A percentile compares a stretch with the other conserved stretches of the same genome.
Evolutionary conservation across 176 grass and related monocot genomes (phyloP).

Genomic region (Eragrostis curvula): DNA sequence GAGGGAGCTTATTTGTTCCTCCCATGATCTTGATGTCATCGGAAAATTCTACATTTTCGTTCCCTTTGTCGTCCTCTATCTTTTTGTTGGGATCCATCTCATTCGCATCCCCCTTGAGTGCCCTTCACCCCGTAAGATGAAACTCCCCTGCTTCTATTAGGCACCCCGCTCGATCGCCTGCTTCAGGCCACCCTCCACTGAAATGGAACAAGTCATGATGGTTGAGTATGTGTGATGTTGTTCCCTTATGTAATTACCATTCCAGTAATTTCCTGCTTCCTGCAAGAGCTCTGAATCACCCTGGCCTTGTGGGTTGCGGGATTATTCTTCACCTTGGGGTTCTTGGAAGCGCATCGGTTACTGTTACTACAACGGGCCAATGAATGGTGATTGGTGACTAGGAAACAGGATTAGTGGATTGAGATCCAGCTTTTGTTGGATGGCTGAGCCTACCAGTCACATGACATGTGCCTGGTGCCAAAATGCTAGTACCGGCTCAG

Average conservation of each 20-base stretch:
- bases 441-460: too few species aligned
- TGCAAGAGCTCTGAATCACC: not conserved
- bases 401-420: not conserved
- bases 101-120: not conserved
- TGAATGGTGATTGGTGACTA: not conserved
- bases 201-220: conserved; percentile 21
- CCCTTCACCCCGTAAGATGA: not conserved
- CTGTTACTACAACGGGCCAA: too few species aligned
- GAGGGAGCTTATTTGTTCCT: conserved; percentile 46
- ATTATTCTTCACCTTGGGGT: too few species aligned
- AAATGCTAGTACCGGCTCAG: too few species aligned
- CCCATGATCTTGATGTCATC: conserved; percentile 15
- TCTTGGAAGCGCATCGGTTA: too few species aligned
- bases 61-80: not conserved
- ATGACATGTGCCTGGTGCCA: too few species aligned
- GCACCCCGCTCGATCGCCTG: not conserved
- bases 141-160: not conserved
- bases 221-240: not conserved
- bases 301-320: too few species aligned
- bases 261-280: conserved; percentile 32
- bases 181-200: conserved; percentile 10
- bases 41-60: not conserved
- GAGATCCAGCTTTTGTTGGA: conserved; percentile 27
- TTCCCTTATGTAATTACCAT: conserved; percentile 28
- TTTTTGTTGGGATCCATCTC: conserved; percentile 12